These are phyloP conservation scores for Hebeloma cylindrosporum DNA, from an alignment of 768 basidiomycete genomes.

Conservation along the genomic window DNA sequence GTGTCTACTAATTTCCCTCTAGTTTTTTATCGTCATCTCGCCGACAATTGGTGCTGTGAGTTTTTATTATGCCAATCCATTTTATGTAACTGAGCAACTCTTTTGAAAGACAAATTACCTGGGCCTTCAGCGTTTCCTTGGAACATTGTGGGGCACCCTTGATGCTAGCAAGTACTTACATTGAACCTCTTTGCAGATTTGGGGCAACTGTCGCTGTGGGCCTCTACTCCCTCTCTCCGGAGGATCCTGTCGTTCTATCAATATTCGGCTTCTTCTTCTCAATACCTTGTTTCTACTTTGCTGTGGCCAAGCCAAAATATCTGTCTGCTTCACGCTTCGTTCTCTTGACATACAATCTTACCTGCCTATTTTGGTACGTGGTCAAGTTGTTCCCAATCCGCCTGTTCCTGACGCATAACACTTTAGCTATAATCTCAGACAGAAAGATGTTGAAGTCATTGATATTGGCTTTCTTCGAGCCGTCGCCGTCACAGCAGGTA, in stretches of 20 bases:
- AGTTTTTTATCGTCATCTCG: slow-evolving; percentile 91
- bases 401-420: background rate
- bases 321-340: slow-evolving; percentile 78
- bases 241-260: slow-evolving; percentile 71
- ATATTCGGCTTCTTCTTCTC: slow-evolving; percentile 88
- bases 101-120: slow-evolving; percentile 76
- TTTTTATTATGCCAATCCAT: slow-evolving; percentile 2
- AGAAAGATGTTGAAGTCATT: slow-evolving; percentile 57
- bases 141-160: slow-evolving; percentile 66
- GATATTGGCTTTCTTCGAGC: slow-evolving; percentile 78
- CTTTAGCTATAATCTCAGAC: slow-evolving; percentile 75
- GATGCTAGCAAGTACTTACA: background rate
- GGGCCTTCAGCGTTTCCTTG: slow-evolving; percentile 77
- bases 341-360: slow-evolving; percentile 86
- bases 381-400: background rate
- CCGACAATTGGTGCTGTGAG: slow-evolving; percentile 83
- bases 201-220: slow-evolving; percentile 77
- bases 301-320: slow-evolving; percentile 76
- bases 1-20: background rate
- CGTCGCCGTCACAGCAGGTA: slow-evolving; percentile 79
- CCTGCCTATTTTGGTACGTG: slow-evolving; percentile 66
- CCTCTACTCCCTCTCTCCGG: slow-evolving; percentile 73
- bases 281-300: slow-evolving; percentile 91
- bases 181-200: slow-evolving; percentile 42
- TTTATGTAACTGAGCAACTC: slow-evolving; percentile 8